A percentile compares a stretch with the other conserved stretches of the same genome.
Evolutionary conservation across 2,329 filamentous ascomycete species (phyloP).

Genomic region (Sclerotinia glacialis): DNA sequence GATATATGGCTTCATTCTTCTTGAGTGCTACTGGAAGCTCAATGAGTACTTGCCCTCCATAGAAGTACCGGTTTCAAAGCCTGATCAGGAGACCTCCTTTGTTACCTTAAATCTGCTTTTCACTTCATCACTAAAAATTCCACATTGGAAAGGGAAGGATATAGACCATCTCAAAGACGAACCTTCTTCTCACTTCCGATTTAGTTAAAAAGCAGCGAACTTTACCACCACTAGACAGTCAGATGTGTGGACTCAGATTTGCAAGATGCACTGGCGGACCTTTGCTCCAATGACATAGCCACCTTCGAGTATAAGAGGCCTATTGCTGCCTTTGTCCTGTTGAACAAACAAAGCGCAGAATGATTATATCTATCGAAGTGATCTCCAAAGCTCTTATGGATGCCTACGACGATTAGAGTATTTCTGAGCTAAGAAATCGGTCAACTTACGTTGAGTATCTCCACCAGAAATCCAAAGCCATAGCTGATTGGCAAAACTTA

Average conservation of each 20-base stretch:
- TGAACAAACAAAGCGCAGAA: not conserved
- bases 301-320: not conserved
- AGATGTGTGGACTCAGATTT: not conserved
- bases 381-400: not conserved
- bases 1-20: not conserved
- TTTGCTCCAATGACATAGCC: not conserved
- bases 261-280: not conserved
- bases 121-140: not conserved
- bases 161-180: not conserved
- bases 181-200: not conserved
- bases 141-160: not conserved
- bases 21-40: not conserved
- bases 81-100: not conserved
- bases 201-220: not conserved
- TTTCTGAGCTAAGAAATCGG: not conserved
- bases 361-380: not conserved
- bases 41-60: not conserved
- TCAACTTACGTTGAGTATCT: conserved; percentile 2
- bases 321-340: not conserved
- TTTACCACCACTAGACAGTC: conserved; percentile 2
- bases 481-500: not conserved
- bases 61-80: not conserved
- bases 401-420: not conserved
- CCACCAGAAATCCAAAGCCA: not conserved
- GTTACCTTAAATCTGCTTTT: not conserved